Evolutionary conservation across 2,329 filamentous ascomycete species (phyloP), one percentile per base, ranked within the genome.

Genomic region (Cryphonectria naterciae): DNA sequence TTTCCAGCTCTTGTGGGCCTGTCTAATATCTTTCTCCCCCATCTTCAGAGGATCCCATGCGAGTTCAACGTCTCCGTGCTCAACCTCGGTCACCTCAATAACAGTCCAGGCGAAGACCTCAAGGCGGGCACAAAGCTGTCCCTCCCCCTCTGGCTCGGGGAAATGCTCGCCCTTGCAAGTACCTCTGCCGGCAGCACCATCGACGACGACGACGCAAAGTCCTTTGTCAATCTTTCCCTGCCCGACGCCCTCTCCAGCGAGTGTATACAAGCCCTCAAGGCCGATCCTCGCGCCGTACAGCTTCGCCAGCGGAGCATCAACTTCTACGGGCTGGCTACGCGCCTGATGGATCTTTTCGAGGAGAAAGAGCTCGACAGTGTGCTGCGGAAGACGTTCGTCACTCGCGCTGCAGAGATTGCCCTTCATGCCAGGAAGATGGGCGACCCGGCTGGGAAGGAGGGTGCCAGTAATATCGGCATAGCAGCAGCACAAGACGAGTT

Each of bases 41-140:
- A 5, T 37, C 60, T 25, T 37, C 76, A 97, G 91, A 98, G 98
- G 92, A 89, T 98, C 43, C 95, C 96, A 56, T 97, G 95, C 84
- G 97, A 93, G 67, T 98, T 98, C 82, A 93, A 97, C 78, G 88
- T 98, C 77, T 92, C 95, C 72, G 91, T 97, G 43, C 92, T 94
- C 28, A 91, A 93, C 70, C 88, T 98, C 62, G 95, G 95, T 75
- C 94, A 97, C 80, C 87, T 99, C 72, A 94, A 97, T 82, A 94
- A 94, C 77, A 95, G 93, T 77, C 87, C 92, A 35, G 79, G 81
- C 2, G 83, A 86, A 43, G 82, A 92, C 79, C 91, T 98, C 76
- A 96, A 95, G 80, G 83, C 91, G 68, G 93, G 93, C 72, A 95
- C 94, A 0, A 90, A 91, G 60, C 86, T 98, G 63, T 88, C 92